phyloP scores from a whole-genome alignment of 2,329 filamentous ascomycete species.

The Simplicillium aogashimaense region DNA sequence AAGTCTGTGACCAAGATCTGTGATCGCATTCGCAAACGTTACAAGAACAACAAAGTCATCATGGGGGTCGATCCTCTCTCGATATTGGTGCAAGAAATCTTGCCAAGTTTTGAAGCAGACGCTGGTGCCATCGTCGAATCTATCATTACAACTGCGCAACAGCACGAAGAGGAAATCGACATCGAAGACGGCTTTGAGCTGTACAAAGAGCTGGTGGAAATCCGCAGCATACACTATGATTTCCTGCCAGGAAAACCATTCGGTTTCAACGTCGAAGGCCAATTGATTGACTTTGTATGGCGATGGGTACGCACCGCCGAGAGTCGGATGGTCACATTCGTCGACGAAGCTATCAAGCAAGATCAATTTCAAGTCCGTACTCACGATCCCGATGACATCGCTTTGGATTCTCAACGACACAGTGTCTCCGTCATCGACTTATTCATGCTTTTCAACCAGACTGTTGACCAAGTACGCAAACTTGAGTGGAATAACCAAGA shows the following conservation, averaged over 20 bases:
- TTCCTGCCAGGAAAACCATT: constrained; percentile 67
- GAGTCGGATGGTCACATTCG: constrained; percentile 67
- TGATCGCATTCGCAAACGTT: constrained; percentile 85
- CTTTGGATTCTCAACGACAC: constrained; percentile 74
- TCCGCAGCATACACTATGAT: constrained; percentile 70
- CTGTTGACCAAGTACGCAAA: constrained; percentile 74
- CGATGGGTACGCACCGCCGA: constrained; percentile 84
- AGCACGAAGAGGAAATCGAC: constrained; percentile 64
- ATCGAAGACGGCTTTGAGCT: constrained; percentile 91
- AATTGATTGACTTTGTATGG: constrained; percentile 91
- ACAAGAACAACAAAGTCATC: constrained; percentile 76
- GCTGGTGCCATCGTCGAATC: constrained; percentile 74
- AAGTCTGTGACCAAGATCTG: constrained; percentile 77
- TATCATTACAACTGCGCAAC: constrained; percentile 65
- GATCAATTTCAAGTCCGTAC: constrained; percentile 74
- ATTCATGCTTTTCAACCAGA: constrained; percentile 88
- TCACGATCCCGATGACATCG: constrained; percentile 49
- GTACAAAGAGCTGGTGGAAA: constrained; percentile 79
- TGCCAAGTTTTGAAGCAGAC: constrained; percentile 86
- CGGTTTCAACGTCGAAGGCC: constrained; percentile 75
- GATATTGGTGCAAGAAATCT: constrained; percentile 71
- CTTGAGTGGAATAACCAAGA: constrained; percentile 90
- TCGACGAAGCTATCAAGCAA: constrained; percentile 84
- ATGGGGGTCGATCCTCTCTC: constrained; percentile 60
- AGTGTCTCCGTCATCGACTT: constrained; percentile 90